These are phyloP conservation scores for Gilbertella persicaria DNA, from an alignment of 371 early-diverging fungal species.

Conservation along the genomic window DNA sequence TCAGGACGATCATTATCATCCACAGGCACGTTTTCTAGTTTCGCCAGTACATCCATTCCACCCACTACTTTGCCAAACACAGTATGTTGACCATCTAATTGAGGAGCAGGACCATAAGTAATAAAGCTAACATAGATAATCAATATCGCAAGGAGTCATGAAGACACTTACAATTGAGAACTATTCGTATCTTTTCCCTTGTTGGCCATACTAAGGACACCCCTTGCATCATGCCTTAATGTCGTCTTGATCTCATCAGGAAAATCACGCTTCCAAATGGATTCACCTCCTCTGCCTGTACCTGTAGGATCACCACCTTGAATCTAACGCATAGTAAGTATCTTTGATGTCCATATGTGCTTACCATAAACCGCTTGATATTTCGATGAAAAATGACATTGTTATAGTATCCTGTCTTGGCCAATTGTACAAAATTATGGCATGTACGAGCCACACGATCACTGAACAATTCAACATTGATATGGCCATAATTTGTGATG, in stretches of 20 bases:
- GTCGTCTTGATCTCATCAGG: constrained; percentile 77
- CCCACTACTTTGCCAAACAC: constrained; percentile 88
- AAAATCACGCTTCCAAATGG: constrained; percentile 81
- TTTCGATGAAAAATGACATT: constrained; percentile 81
- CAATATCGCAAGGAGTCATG: too few relatives aligned
- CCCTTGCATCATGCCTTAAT: constrained; percentile 76
- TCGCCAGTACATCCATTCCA: constrained; percentile 79
- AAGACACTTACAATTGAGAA: constrained; percentile 84
- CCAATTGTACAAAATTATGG: constrained; percentile 89
- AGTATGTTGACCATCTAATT: constrained; percentile 92
- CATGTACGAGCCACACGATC: constrained; percentile 67
- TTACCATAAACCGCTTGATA: constrained; percentile 90
- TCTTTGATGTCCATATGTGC: too few relatives aligned
- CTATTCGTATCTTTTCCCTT: constrained; percentile 84
- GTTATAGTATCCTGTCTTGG: constrained; percentile 85
- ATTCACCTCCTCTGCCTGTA: constrained; percentile 86
- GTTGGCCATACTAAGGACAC: constrained; percentile 88
- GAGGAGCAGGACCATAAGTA: constrained; percentile 76
- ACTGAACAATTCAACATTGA: constrained; percentile 87
- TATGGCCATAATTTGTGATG: constrained; percentile 81
- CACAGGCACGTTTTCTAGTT: constrained; percentile 76
- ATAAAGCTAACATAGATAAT: constrained; percentile 82
- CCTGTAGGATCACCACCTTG: constrained; percentile 97
- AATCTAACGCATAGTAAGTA: constrained; percentile 43
- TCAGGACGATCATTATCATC: constrained; percentile 75